These are phyloP conservation scores for Xylaria hypoxylon DNA, from an alignment of 2,329 filamentous ascomycete genomes.

Conservation along the genomic window DNA sequence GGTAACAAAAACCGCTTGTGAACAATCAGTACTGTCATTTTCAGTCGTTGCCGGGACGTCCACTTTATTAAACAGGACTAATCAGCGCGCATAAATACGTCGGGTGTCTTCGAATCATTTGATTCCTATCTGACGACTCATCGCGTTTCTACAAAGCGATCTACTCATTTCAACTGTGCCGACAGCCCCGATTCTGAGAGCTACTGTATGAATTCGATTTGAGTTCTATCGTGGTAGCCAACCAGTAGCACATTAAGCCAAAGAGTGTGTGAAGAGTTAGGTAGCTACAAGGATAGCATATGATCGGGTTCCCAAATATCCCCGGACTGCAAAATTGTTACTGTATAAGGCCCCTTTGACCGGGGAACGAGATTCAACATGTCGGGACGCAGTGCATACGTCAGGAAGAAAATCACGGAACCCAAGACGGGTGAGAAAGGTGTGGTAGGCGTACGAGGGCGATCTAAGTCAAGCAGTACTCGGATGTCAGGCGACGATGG, in stretches of 20 bases:
- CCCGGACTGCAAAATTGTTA: background rate
- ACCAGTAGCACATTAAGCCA: constrained; percentile 17
- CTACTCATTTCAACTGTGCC: background rate
- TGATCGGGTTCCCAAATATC: background rate
- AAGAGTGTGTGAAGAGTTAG: constrained; percentile 23
- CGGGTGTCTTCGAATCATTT: background rate
- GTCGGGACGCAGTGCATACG: constrained; percentile 69
- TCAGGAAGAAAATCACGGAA: constrained; percentile 69
- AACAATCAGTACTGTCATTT: background rate
- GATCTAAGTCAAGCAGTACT: constrained; percentile 53
- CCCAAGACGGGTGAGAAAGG: constrained; percentile 54
- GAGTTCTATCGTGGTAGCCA: background rate
- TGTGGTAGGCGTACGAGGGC: constrained; percentile 43
- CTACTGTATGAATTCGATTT: constrained; percentile 3
- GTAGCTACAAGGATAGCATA: constrained; percentile 5
- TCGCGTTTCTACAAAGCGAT: constrained; percentile 1
- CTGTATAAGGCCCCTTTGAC: background rate
- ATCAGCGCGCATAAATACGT: constrained; percentile 5
- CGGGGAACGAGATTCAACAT: constrained; percentile 51
- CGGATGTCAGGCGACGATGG: constrained; percentile 54
- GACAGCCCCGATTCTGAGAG: background rate
- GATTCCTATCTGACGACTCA: background rate
- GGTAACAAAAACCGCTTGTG: constrained; percentile 1
- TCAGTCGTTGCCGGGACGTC: constrained; percentile 7
- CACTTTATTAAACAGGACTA: background rate